Conservation (phyloP, 192 early-diverging fungal genomes). For the Linnemannia elongata region DNA sequence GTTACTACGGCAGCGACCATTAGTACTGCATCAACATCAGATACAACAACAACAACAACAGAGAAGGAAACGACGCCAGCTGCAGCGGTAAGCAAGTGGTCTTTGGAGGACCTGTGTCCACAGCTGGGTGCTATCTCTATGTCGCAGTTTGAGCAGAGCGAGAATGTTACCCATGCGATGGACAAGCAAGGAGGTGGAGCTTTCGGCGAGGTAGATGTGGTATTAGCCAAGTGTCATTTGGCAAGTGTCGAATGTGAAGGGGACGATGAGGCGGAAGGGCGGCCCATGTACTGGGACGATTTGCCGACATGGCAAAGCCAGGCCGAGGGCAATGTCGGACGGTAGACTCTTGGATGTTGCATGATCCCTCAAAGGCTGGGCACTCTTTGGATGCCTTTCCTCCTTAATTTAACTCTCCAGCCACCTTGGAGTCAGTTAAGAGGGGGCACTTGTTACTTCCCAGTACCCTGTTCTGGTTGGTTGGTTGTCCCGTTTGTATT, state of each 20-base stretch:
- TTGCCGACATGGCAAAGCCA: slow-evolving; percentile 35
- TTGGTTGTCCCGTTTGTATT: background rate
- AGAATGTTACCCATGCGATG: background rate
- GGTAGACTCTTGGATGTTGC: slow-evolving; percentile 3
- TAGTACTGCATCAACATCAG: background rate
- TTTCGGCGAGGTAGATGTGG: background rate
- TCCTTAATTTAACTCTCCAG: background rate
- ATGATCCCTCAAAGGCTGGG: background rate
- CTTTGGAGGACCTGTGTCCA: background rate
- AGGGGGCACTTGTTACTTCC: too few relatives aligned
- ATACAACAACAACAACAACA: too few relatives aligned
- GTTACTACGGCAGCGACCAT: background rate
- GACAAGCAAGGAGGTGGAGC: background rate
- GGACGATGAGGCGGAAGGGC: background rate
- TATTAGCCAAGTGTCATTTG: background rate
- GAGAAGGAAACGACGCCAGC: background rate
- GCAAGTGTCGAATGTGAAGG: background rate
- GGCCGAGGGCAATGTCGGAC: slow-evolving; percentile 40
- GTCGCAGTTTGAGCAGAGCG: background rate
- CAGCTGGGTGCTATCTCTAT: background rate
- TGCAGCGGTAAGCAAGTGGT: background rate
- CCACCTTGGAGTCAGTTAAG: background rate
- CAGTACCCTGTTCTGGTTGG: background rate
- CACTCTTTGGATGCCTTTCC: background rate
- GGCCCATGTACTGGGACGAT: slow-evolving; percentile 52